A percentile compares a stretch with the other conserved stretches of the same genome.
Evolutionary conservation across 2,329 filamentous ascomycete species (phyloP).

Genomic region (Aspergillus puulaauensis): DNA sequence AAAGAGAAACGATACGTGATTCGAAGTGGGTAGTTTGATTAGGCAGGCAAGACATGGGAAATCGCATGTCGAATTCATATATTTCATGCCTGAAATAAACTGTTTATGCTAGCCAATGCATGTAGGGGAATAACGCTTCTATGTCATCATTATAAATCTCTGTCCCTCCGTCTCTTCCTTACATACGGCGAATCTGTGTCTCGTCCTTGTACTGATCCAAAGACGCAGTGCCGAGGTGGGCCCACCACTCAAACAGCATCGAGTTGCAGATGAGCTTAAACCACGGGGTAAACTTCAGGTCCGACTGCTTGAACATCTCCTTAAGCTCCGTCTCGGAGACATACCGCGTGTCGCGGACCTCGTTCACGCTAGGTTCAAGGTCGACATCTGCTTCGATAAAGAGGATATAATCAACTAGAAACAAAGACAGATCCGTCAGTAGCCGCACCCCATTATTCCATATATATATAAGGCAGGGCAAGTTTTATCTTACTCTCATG

Average conservation of each 20-base stretch:
- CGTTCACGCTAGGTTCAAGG: constrained; percentile 73
- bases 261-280: constrained; percentile 98
- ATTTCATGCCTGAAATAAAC: neutral
- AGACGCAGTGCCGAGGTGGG: constrained; percentile 70
- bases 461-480: neutral
- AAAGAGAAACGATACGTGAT: neutral
- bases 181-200: constrained; percentile 84
- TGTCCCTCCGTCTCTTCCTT: constrained; percentile 8
- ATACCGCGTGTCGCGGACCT: constrained; percentile 81
- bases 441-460: neutral
- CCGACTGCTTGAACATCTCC: constrained; percentile 77
- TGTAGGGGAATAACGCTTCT: constrained; percentile 6
- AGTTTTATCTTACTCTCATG: constrained; percentile 77
- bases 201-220: constrained; percentile 86
- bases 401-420: constrained; percentile 90
- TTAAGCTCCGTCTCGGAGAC: constrained; percentile 81
- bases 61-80: neutral
- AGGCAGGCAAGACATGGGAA: neutral
- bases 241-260: constrained; percentile 98
- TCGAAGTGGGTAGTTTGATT: neutral
- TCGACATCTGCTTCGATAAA: constrained; percentile 96
- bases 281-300: constrained; percentile 91
- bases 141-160: constrained; percentile 10
- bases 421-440: neutral
- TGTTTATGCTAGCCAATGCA: neutral